phyloP scores from a whole-genome alignment of 345 rosid genomes.

The Toxicodendron radicans region DNA sequence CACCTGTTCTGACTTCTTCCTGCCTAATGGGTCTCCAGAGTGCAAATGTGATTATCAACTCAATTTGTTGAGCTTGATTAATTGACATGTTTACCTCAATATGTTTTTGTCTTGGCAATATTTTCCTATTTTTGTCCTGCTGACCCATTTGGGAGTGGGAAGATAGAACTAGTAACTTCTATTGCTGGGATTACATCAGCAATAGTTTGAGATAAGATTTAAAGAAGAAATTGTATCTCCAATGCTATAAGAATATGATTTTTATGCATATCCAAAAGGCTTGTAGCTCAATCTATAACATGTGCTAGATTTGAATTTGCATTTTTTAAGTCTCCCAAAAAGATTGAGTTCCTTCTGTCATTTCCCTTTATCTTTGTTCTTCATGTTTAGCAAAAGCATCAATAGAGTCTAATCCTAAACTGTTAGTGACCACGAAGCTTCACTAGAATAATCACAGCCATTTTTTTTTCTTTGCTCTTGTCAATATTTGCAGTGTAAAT shows the following conservation, averaged over 20 bases:
- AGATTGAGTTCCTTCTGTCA: no score
- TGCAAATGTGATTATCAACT: conserved; percentile 10
- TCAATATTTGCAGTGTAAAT: conserved; percentile 4
- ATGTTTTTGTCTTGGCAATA: background rate
- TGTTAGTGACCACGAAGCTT: background rate
- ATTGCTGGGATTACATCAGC: background rate
- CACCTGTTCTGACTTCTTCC: background rate
- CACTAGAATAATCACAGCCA: background rate
- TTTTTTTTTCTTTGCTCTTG: background rate
- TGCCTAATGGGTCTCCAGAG: background rate
- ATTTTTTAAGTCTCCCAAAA: no score
- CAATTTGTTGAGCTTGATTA: background rate
- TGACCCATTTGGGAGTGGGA: background rate
- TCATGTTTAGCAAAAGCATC: no score
- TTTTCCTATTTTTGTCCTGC: background rate
- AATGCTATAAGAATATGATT: background rate
- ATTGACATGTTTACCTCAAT: background rate
- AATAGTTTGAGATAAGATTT: background rate
- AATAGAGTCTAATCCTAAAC: no score
- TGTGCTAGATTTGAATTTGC: no score
- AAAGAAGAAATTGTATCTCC: background rate
- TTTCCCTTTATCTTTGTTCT: no score
- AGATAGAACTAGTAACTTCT: background rate
- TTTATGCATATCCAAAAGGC: no score
- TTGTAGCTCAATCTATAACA: no score